A percentile compares a stretch with the other conserved stretches of the same genome.
Conservation (phyloP, 371 early-diverging fungal genomes). For the Zychaea mexicana region DNA sequence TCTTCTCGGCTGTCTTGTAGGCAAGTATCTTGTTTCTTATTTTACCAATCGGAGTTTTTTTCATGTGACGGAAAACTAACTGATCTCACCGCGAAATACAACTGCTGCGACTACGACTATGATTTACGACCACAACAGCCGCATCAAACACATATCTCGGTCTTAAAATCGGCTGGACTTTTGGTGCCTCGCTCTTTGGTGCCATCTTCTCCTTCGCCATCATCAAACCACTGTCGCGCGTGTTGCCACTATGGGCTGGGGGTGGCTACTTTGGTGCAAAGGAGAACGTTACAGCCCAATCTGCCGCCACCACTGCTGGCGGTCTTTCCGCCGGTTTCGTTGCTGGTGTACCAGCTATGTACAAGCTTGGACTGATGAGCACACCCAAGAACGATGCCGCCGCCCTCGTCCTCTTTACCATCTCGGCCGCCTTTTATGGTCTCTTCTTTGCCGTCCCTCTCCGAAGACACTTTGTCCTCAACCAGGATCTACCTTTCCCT, state of each 20-base stretch:
- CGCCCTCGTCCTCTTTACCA: slow-evolving; percentile 58
- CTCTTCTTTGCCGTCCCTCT: slow-evolving; percentile 78
- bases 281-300: slow-evolving; percentile 72
- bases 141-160: slow-evolving; percentile 73
- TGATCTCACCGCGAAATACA: too few species aligned
- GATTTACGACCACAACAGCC: slow-evolving; percentile 26
- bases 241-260: slow-evolving; percentile 47
- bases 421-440: slow-evolving; percentile 70
- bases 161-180: slow-evolving; percentile 67
- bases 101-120: too few species aligned
- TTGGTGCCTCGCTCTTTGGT: slow-evolving; percentile 63
- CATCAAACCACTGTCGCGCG: slow-evolving; percentile 59
- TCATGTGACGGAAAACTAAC: too few species aligned
- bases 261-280: slow-evolving; percentile 72
- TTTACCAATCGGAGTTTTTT: background rate
- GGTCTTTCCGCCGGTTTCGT: slow-evolving; percentile 73
- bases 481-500: slow-evolving; percentile 72
- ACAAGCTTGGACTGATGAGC: slow-evolving; percentile 61
- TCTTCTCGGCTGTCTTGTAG: slow-evolving; percentile 68
- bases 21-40: slow-evolving; percentile 16
- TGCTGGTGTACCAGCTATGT: slow-evolving; percentile 75
- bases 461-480: slow-evolving; percentile 70
- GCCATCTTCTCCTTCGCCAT: slow-evolving; percentile 58
- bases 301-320: slow-evolving; percentile 71
- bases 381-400: slow-evolving; percentile 52